Percentiles rank a stretch among this genome's conserved stretches.
Evolutionary conservation across 1,284 basidiomycete genomes (phyloP).

Genomic region (Abortiporus biennis): DNA sequence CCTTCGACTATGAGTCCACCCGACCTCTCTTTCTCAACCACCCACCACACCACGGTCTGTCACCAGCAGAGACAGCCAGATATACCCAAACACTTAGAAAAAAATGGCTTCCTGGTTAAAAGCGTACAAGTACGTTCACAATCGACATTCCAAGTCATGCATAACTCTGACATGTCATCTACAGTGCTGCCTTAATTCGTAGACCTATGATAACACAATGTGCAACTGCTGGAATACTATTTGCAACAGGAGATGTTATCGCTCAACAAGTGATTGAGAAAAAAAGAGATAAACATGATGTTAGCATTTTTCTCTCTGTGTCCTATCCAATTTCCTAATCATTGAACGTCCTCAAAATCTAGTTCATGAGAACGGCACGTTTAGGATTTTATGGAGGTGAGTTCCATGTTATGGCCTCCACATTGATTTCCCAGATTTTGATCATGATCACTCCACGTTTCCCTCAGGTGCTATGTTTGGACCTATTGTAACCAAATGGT

Average conservation of each 20-base stretch:
- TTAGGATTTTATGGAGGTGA: slow-evolving; percentile 71
- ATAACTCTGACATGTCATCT: neutral
- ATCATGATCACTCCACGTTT: neutral
- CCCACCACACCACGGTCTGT: no score
- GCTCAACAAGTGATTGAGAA: slow-evolving; percentile 79
- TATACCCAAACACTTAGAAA: no score
- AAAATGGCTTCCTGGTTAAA: slow-evolving; percentile 43
- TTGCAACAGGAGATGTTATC: slow-evolving; percentile 75
- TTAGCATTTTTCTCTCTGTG: slow-evolving; percentile 27
- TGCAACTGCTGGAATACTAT: slow-evolving; percentile 60
- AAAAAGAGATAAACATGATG: slow-evolving; percentile 59
- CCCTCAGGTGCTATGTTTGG: slow-evolving; percentile 61
- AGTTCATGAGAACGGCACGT: slow-evolving; percentile 69
- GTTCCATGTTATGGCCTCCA: slow-evolving; percentile 8
- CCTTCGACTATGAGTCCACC: no score
- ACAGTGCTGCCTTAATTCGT: slow-evolving; percentile 53
- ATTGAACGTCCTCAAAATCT: slow-evolving; percentile 11
- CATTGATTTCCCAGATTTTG: neutral
- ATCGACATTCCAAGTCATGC: neutral
- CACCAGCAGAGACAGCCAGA: no score
- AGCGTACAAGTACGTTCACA: slow-evolving; percentile 44
- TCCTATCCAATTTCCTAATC: slow-evolving; percentile 2
- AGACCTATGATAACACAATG: slow-evolving; percentile 64
- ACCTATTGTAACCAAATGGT: slow-evolving; percentile 71
- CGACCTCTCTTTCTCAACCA: no score